Base-by-base conservation (phyloP, 2,329 filamentous ascomycete species). In the Aureobasidium subglaciale region DNA sequence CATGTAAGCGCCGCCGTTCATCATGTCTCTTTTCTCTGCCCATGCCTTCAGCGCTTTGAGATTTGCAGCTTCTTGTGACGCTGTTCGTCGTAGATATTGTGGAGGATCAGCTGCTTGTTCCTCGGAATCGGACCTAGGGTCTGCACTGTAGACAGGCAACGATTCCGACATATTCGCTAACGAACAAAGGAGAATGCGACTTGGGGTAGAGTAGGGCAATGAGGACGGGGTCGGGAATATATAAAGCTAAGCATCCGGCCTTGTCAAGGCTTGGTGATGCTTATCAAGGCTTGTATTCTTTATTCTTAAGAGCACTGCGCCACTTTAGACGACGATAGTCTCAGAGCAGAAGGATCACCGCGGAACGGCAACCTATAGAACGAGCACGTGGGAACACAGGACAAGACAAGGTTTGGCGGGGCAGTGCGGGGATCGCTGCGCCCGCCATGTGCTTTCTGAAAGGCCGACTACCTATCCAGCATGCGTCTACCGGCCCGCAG, bases 401-500 rank as follows among this genome's bases (percentile, higher is more conserved):
- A 7, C 2, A 9, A 27, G 40, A 4, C 22, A 16, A 25, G 11
- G 8, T 16, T 10, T 13, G 5, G 16, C 40, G 15, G n/a, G 13
- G 40, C 6, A 41, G 3, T 13, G 40, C 15, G 9, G 35, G n/a
- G n/a, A n/a, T 30, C 4, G 29, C 29, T 4, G 13, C 29, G 29
- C 53, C 53, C 18, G 53, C 53, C 27, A 48, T 59, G 8, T 54
- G 55, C 9, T 38, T 48, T 29, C 41, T 59, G 13, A 60, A 56
- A 25, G 59, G 56, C 16, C 58, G 63, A 24, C 60, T 61, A 10
- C 63, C 63, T 8, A 15, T 5, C 11, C 41, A 20, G 16, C 55
- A 46, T 16, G 24, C 42, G 22, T 52, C 40, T 25, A 60, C 65
- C 20, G 62, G 59, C 22, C 63, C 50, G 5, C 67, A 68, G 4